These are phyloP conservation scores for Leucocoprinus sp. DNA, from an alignment of 768 basidiomycete genomes.

Conservation along the genomic window DNA sequence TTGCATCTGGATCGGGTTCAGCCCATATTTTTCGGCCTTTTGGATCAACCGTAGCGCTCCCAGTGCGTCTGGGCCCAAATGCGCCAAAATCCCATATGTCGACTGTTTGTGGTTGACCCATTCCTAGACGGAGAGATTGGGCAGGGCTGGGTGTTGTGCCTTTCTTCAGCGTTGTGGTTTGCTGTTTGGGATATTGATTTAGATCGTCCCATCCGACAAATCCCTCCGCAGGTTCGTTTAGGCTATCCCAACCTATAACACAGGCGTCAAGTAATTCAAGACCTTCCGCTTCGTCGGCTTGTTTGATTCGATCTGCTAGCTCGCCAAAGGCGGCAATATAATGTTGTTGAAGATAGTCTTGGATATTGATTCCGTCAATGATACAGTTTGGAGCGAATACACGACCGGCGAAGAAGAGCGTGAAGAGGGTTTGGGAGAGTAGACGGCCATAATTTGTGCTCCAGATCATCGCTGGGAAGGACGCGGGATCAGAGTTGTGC, in stretches of 20 bases:
- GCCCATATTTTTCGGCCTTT: conserved; percentile 76
- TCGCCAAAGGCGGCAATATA: conserved; percentile 68
- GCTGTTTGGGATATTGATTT: conserved; percentile 49
- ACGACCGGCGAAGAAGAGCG: conserved; percentile 88
- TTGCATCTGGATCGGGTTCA: conserved; percentile 26
- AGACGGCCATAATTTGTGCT: conserved; percentile 91
- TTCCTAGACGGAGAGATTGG: conserved; percentile 78
- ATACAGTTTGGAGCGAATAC: conserved; percentile 87
- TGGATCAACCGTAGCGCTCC: conserved; percentile 78
- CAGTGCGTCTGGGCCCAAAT: conserved; percentile 69
- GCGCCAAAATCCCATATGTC: conserved; percentile 76
- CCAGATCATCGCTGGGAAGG: conserved; percentile 94
- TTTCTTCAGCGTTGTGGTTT: conserved; percentile 72
- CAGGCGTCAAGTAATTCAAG: conserved; percentile 77
- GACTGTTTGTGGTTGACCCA: conserved; percentile 77
- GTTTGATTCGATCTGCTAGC: conserved; percentile 64
- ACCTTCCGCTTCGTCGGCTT: conserved; percentile 32
- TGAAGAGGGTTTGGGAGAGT: conserved; percentile 82
- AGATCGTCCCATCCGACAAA: conserved; percentile 63
- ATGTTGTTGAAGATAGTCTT: conserved; percentile 77
- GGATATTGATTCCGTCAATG: conserved; percentile 88
- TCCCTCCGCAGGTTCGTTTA: conserved; percentile 94
- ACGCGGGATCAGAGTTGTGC: conserved; percentile 53
- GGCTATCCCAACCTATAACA: conserved; percentile 92
- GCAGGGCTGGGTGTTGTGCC: conserved; percentile 82